These are phyloP conservation scores for Aspergillus cristatus DNA, from an alignment of 495 filamentous ascomycete genomes.

Conservation along the genomic window DNA sequence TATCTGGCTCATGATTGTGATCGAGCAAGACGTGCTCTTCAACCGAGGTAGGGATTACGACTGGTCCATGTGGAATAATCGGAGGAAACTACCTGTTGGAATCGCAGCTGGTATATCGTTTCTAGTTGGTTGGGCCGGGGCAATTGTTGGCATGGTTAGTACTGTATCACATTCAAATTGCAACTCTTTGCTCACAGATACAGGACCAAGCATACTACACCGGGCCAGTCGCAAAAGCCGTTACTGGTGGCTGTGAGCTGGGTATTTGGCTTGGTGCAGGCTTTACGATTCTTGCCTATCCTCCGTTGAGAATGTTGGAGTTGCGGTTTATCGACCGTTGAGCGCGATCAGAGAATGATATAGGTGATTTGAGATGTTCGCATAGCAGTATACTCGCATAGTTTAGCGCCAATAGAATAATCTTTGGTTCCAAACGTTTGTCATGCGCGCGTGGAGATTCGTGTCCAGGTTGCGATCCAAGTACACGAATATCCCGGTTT, in stretches of 20 bases:
- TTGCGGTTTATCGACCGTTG: slow-evolving; percentile 28
- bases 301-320: slow-evolving; percentile 34
- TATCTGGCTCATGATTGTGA: slow-evolving; percentile 34
- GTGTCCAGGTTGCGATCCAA: too few relatives aligned
- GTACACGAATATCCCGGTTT: too few relatives aligned
- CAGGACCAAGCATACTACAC: slow-evolving; percentile 40
- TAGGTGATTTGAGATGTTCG: too few relatives aligned
- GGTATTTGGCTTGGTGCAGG: slow-evolving; percentile 36
- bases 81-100: slow-evolving; percentile 31
- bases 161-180: too few relatives aligned
- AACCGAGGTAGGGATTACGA: slow-evolving; percentile 24
- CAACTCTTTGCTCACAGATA: not conserved
- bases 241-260: slow-evolving; percentile 29
- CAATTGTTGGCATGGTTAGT: slow-evolving; percentile 40
- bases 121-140: slow-evolving; percentile 40
- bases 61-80: slow-evolving; percentile 40
- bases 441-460: too few relatives aligned
- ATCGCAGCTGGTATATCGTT: slow-evolving; percentile 38
- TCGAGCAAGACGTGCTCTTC: slow-evolving; percentile 39
- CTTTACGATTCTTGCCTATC: slow-evolving; percentile 35
- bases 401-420: too few relatives aligned
- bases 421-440: too few relatives aligned
- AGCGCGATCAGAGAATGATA: too few relatives aligned
- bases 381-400: too few relatives aligned
- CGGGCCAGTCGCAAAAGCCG: slow-evolving; percentile 31